Percentiles rank a stretch among this genome's conserved stretches.
phyloP scores from a whole-genome alignment of 441 rosid genomes.

The Codiaeum variegatum region DNA sequence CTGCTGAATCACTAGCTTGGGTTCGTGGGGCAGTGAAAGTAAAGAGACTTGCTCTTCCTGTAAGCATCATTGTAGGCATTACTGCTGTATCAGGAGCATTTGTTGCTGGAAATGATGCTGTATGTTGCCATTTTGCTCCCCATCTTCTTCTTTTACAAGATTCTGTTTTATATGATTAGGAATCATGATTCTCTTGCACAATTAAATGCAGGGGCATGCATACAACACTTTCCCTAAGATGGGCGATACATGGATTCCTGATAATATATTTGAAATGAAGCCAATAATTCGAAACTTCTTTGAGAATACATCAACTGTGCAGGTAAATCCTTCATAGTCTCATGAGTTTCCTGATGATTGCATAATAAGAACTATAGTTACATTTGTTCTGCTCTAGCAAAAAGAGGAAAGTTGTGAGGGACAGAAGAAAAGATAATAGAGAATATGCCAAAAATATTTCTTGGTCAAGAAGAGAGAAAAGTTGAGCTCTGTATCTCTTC shows the following conservation, averaged over 20 bases:
- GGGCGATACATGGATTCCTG: slow-evolving; percentile 91
- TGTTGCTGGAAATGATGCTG: slow-evolving; percentile 97
- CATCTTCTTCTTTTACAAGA: background rate
- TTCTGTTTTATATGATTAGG: slow-evolving; percentile 6
- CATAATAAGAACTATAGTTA: background rate
- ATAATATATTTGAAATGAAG: slow-evolving; percentile 62
- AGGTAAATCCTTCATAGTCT: slow-evolving; percentile 37
- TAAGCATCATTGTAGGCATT: slow-evolving; percentile 70
- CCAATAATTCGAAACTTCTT: slow-evolving; percentile 83
- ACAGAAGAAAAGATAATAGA: background rate
- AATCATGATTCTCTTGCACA: slow-evolving; percentile 9
- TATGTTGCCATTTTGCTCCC: slow-evolving; percentile 26
- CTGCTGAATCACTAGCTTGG: slow-evolving; percentile 75
- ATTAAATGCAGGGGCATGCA: slow-evolving; percentile 61
- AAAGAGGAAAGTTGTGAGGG: background rate
- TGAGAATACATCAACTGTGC: slow-evolving; percentile 83
- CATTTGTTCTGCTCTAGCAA: background rate
- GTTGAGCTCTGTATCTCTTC: background rate
- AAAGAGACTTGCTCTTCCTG: slow-evolving; percentile 76
- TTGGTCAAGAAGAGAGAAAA: background rate
- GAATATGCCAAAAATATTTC: background rate
- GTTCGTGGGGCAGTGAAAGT: slow-evolving; percentile 79
- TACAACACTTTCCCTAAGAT: slow-evolving; percentile 87
- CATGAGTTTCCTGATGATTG: background rate
- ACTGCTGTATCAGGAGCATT: slow-evolving; percentile 92